These are phyloP conservation scores for Debaryomyces castellii DNA, from an alignment of 805 yeast species.

Conservation along the genomic window DNA sequence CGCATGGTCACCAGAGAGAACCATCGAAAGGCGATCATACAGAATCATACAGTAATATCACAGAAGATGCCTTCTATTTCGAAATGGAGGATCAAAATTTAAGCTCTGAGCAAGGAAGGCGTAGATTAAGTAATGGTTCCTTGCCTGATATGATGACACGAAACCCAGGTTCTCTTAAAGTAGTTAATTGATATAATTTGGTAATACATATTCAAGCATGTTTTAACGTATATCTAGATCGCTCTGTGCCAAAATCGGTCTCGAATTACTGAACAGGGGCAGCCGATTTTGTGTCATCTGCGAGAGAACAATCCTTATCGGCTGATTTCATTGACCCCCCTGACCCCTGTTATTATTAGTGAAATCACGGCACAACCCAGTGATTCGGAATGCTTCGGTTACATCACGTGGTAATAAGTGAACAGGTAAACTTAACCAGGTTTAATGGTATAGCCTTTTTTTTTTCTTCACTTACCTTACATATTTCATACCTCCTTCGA, in stretches of 20 bases:
- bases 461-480: no score
- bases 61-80: constrained; percentile 20
- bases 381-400: no score
- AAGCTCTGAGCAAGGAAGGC: constrained; percentile 39
- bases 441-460: no score
- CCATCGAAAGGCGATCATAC: constrained; percentile 11
- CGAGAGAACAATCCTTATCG: constrained; percentile 1
- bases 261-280: not conserved
- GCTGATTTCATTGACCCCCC: no score
- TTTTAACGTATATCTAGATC: not conserved
- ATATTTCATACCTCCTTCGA: no score
- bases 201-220: constrained; percentile 1
- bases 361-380: no score
- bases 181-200: constrained; percentile 36
- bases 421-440: no score
- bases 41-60: constrained; percentile 10
- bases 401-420: no score
- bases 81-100: constrained; percentile 10
- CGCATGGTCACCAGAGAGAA: constrained; percentile 9
- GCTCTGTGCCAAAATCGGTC: not conserved
- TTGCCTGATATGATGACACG: constrained; percentile 50
- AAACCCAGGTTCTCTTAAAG: constrained; percentile 48
- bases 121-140: constrained; percentile 55
- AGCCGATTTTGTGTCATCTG: not conserved
- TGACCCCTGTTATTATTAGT: no score